A percentile compares a stretch with the other conserved stretches of the same genome.
phyloP scores from a whole-genome alignment of 768 basidiomycete species.

The Russula foetens region DNA sequence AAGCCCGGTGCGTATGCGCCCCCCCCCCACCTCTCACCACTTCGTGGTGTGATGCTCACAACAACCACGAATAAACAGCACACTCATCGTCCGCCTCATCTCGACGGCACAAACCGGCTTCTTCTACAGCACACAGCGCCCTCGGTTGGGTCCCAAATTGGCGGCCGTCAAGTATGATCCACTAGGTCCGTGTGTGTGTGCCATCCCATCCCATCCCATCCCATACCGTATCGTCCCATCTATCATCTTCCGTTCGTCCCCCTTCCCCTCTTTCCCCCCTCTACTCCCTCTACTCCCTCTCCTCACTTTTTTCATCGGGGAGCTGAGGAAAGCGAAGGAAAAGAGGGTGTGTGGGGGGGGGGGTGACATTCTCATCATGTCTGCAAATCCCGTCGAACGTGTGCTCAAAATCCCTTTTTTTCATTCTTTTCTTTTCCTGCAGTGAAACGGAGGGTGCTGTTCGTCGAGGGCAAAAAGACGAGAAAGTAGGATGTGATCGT shows the following conservation, averaged over 20 bases:
- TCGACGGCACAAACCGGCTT: constrained; percentile 89
- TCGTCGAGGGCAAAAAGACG: constrained; percentile 73
- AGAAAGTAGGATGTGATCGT: constrained; percentile 43
- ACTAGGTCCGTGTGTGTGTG: constrained; percentile 41
- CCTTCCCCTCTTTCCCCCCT: neutral
- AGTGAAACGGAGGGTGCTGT: constrained; percentile 70
- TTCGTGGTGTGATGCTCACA: no score
- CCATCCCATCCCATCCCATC: neutral
- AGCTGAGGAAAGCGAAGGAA: no score
- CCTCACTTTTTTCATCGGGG: no score
- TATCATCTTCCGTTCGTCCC: no score
- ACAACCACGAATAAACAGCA: constrained; percentile 37
- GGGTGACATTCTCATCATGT: neutral
- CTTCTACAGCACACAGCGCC: constrained; percentile 80
- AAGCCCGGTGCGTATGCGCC: constrained; percentile 41
- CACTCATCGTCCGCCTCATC: constrained; percentile 77
- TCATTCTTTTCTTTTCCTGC: neutral
- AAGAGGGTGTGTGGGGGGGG: no score
- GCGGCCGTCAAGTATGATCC: constrained; percentile 93
- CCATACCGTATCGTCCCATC: neutral
- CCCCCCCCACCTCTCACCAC: neutral
- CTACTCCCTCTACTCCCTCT: no score
- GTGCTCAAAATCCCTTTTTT: neutral
- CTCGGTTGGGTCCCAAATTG: constrained; percentile 67
- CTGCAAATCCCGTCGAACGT: neutral